Evolutionary conservation across 495 filamentous ascomycete genomes (phyloP).

Genomic region (Penicillium macrosclerotiorum): DNA sequence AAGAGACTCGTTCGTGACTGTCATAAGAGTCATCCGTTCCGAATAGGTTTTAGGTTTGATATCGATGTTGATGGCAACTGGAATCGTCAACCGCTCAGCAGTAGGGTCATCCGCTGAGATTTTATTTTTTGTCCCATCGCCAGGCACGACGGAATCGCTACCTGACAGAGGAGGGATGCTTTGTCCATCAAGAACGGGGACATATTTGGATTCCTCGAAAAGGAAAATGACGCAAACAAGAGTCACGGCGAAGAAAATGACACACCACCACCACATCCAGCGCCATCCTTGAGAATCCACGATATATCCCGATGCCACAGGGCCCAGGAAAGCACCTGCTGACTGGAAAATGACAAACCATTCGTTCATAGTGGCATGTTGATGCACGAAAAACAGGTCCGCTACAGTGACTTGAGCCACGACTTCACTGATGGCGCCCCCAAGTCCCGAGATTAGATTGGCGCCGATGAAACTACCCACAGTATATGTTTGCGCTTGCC

Average conservation of each 20-base stretch:
- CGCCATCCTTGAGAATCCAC: slow-evolving; percentile 45
- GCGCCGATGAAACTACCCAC: slow-evolving; percentile 29
- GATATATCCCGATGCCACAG: slow-evolving; percentile 46
- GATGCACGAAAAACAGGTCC: slow-evolving; percentile 50
- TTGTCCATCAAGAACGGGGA: slow-evolving; percentile 13
- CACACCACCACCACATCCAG: slow-evolving; percentile 53
- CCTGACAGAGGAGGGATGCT: background rate
- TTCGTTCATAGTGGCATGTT: slow-evolving; percentile 40
- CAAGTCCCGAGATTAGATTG: slow-evolving; percentile 33
- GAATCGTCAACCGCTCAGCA: background rate
- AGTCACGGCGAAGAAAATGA: slow-evolving; percentile 42
- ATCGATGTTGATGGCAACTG: background rate
- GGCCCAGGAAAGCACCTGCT: slow-evolving; percentile 35
- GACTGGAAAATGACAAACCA: slow-evolving; percentile 35
- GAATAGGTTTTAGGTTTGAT: slow-evolving; percentile 22
- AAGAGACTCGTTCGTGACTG: slow-evolving; percentile 21
- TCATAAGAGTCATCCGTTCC: slow-evolving; percentile 27
- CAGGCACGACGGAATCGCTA: background rate
- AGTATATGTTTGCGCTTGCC: slow-evolving; percentile 34
- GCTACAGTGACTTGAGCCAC: slow-evolving; percentile 47
- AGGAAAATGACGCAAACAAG: slow-evolving; percentile 37
- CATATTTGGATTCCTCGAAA: slow-evolving; percentile 45
- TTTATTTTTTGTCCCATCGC: background rate
- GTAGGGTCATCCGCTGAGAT: background rate
- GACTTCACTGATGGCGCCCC: slow-evolving; percentile 40